These are phyloP conservation scores for Leucocoprinus birnbaumii DNA, from an alignment of 768 basidiomycete genomes.

Conservation along the genomic window DNA sequence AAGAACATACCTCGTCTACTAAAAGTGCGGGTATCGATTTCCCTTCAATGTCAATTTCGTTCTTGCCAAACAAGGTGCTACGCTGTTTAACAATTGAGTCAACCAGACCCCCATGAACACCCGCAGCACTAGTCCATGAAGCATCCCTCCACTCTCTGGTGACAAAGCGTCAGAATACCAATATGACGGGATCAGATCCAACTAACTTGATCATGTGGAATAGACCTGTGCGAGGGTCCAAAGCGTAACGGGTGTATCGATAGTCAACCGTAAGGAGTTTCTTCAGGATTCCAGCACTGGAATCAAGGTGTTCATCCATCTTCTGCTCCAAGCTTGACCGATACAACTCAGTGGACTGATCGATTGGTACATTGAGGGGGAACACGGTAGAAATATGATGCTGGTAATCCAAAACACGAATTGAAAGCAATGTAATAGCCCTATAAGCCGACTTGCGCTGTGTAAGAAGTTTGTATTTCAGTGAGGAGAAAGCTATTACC, in stretches of 20 bases:
- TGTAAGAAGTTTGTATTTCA: constrained; percentile 16
- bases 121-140: constrained; percentile 57
- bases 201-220: constrained; percentile 80
- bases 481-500: constrained; percentile 21
- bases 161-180: constrained; percentile 1
- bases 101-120: constrained; percentile 65
- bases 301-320: constrained; percentile 27
- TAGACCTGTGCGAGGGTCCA: constrained; percentile 81
- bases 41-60: constrained; percentile 87
- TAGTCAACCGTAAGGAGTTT: constrained; percentile 78
- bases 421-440: constrained; percentile 75
- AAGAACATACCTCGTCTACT: constrained; percentile 72
- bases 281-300: constrained; percentile 37
- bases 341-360: constrained; percentile 20
- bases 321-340: constrained; percentile 26
- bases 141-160: constrained; percentile 89
- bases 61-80: constrained; percentile 72
- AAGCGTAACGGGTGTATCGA: constrained; percentile 86
- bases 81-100: constrained; percentile 59
- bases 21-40: constrained; percentile 78
- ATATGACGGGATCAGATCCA: neutral
- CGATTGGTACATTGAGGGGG: constrained; percentile 28
- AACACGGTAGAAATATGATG: constrained; percentile 84
- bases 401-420: constrained; percentile 67
- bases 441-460: constrained; percentile 73